Evolutionary conservation across 2,329 filamentous ascomycete genomes (phyloP).

Genomic region (Sporothrix pallida): DNA sequence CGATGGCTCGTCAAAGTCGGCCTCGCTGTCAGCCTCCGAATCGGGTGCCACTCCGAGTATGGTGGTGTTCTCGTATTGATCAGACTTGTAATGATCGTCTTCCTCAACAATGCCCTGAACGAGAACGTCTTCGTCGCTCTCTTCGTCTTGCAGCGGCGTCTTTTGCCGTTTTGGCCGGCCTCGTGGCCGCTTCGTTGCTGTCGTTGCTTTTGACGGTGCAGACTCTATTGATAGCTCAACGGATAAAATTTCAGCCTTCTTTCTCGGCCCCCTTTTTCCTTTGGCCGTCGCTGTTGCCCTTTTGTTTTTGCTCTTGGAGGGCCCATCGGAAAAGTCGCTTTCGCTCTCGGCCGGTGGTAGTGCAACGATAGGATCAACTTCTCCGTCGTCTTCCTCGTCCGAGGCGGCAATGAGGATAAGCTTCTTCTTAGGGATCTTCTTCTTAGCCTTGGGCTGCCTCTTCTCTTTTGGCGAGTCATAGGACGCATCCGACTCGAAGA

Average conservation of each 20-base stretch:
- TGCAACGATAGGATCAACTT: not conserved
- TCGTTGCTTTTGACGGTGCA: not conserved
- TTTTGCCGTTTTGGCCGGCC: constrained; percentile 32
- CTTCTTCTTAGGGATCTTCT: constrained; percentile 41
- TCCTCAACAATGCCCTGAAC: not conserved
- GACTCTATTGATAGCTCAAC: not conserved
- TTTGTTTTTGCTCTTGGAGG: not conserved
- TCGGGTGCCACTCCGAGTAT: not conserved
- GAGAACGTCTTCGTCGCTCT: not conserved
- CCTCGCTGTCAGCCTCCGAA: constrained; percentile 5
- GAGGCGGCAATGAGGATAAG: constrained; percentile 13
- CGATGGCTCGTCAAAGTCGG: not conserved
- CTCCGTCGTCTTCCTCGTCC: constrained; percentile 20
- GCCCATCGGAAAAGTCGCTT: not conserved
- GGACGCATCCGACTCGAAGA: constrained; percentile 15
- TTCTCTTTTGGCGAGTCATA: not conserved
- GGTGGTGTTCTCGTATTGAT: not conserved
- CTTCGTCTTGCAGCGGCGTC: not conserved
- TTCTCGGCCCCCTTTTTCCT: constrained; percentile 49
- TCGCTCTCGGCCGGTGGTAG: not conserved
- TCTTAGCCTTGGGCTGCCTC: not conserved
- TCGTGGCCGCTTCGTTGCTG: constrained; percentile 9
- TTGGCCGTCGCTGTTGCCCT: constrained; percentile 30
- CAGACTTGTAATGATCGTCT: not conserved
- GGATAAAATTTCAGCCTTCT: not conserved